A percentile compares a stretch with the other conserved stretches of the same genome.
phyloP scores from a whole-genome alignment of 2,329 filamentous ascomycete species.

The Lecanicillium sp. region DNA sequence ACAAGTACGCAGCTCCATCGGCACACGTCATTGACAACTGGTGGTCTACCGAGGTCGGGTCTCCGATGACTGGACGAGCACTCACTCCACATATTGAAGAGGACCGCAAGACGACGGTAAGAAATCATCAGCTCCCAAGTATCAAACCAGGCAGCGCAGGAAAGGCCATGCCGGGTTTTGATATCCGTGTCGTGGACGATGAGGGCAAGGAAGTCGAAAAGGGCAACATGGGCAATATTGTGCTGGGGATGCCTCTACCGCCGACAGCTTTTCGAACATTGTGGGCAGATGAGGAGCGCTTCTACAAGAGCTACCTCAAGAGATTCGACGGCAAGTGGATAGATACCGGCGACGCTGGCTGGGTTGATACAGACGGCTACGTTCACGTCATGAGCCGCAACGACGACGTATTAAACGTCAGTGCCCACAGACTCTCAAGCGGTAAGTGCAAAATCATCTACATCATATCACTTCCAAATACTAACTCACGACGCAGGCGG shows the following conservation, averaged over 20 bases:
- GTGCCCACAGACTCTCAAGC: conserved; percentile 82
- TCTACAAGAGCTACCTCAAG: conserved; percentile 78
- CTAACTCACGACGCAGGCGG: conserved; percentile 47
- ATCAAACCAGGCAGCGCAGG: conserved; percentile 83
- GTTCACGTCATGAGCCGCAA: conserved; percentile 56
- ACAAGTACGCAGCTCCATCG: conserved; percentile 54
- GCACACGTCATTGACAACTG: conserved; percentile 52
- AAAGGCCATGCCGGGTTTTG: conserved; percentile 86
- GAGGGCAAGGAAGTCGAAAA: conserved; percentile 61
- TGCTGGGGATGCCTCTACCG: conserved; percentile 72
- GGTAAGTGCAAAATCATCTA: conserved; percentile 40
- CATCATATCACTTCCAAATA: neutral
- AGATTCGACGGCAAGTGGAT: conserved; percentile 77
- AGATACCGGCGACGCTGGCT: conserved; percentile 85
- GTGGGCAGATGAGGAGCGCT: conserved; percentile 79
- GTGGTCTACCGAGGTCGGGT: conserved; percentile 54
- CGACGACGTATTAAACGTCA: conserved; percentile 95
- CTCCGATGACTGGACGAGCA: conserved; percentile 49
- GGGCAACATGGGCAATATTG: conserved; percentile 85
- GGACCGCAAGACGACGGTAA: conserved; percentile 36
- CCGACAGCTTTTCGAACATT: conserved; percentile 81
- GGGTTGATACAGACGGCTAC: conserved; percentile 69
- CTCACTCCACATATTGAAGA: conserved; percentile 51
- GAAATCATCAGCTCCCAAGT: conserved; percentile 33
- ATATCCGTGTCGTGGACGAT: conserved; percentile 79